Conservation (phyloP, 495 filamentous ascomycete species). For the Lophiotrema nucula region DNA sequence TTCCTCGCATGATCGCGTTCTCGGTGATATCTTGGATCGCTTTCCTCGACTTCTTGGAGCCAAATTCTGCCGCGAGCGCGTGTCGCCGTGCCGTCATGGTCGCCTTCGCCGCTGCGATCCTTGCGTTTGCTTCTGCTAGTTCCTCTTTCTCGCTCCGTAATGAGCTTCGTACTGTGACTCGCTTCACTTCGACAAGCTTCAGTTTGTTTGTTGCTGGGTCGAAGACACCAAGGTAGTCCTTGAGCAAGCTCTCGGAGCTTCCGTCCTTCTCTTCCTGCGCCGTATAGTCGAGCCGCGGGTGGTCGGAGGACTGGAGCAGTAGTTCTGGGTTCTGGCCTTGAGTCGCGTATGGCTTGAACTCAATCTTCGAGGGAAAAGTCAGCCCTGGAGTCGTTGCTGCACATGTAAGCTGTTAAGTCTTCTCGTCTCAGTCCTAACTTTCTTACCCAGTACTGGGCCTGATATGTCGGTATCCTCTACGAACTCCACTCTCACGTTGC, state of each 20-base stretch:
- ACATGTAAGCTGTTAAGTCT: not conserved
- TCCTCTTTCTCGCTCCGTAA: slow-evolving; percentile 41
- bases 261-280: slow-evolving; percentile 69
- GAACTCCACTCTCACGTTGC: slow-evolving; percentile 52
- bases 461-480: slow-evolving; percentile 12
- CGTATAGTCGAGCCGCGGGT: slow-evolving; percentile 76
- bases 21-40: slow-evolving; percentile 71
- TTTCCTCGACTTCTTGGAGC: slow-evolving; percentile 91
- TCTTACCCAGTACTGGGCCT: slow-evolving; percentile 33
- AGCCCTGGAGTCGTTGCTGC: slow-evolving; percentile 70
- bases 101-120: slow-evolving; percentile 40
- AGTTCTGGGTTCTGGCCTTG: slow-evolving; percentile 57
- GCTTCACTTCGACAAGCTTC: slow-evolving; percentile 71
- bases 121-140: slow-evolving; percentile 38
- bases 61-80: slow-evolving; percentile 83
- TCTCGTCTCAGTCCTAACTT: slow-evolving; percentile 6
- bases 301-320: slow-evolving; percentile 73
- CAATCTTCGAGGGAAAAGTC: slow-evolving; percentile 52
- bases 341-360: slow-evolving; percentile 58
- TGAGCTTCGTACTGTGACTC: slow-evolving; percentile 59
- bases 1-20: slow-evolving; percentile 63
- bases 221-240: slow-evolving; percentile 84
- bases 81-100: slow-evolving; percentile 49
- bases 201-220: slow-evolving; percentile 71
- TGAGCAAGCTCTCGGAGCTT: slow-evolving; percentile 61